Base-by-base conservation (phyloP, 164 flowering plant species). In the Cinnamomum chago region DNA sequence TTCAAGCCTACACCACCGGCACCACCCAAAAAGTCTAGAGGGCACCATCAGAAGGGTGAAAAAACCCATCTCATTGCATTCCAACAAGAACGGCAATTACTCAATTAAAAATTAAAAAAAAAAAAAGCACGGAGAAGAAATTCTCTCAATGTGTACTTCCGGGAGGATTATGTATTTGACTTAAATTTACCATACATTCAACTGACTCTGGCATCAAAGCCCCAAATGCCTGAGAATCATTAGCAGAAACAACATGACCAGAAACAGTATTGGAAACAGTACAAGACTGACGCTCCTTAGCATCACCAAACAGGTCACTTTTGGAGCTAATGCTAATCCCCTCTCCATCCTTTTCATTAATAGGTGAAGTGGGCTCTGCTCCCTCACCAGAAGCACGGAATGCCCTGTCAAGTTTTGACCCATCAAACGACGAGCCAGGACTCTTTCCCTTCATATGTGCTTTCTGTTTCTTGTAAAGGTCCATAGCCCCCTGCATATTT, bases 131-230 rank as follows among this genome's bases (percentile, higher is more conserved):
- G 62, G n/a, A 52, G 67, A 73, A 78, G 78, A 85, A 85, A 90
- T 82, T 78, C 92, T 92, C 84, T 94, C 89, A 94, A 92, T 87
- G 95, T 92, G 98, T 93, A 89, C 89, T 91, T 93, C 92, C 89
- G 80, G 94, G 91, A 85, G 93, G 87, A 86, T 85, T 84, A 88
- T 88, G 95, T 93, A 91, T 90, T 92, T 94, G 90, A 85, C 88
- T 90, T 78, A 85, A 86, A 90, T 83, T 86, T 75, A 87, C 88
- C 83, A 82, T 87, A 77, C 87, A 87, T 87, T 85, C 92, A 82
- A 81, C 75, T 70, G 87, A 87, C 77, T 79, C 92, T 62, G 88
- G 83, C 83, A 73, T 85, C 79, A 82, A 70, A 69, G 85, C 85
- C 87, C 77, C 93, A 82, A 79, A 82, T 70, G 73, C 81, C 77